Evolutionary conservation across 208 protist species (phyloP).

Genomic region (Herpetomonas tarakana): DNA sequence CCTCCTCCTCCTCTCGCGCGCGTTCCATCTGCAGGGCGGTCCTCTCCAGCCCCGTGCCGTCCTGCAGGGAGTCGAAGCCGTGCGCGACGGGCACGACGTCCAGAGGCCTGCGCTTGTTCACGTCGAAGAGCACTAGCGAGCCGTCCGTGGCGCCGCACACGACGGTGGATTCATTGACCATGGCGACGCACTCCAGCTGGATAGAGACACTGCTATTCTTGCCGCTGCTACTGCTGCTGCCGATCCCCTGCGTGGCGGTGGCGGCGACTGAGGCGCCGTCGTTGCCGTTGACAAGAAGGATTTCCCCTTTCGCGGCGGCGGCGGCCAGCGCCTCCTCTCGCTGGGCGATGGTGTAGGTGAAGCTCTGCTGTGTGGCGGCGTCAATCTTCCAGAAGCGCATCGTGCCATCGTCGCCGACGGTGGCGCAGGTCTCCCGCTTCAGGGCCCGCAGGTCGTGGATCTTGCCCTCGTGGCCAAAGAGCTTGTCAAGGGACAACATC

Average conservation of each 20-base stretch:
- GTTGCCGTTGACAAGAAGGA: not conserved
- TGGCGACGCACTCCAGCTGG: slow-evolving; percentile 68
- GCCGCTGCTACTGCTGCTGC: not conserved
- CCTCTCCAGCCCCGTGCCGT: slow-evolving; percentile 86
- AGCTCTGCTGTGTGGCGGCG: slow-evolving; percentile 80
- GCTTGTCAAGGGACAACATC: slow-evolving; percentile 82
- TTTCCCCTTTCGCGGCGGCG: slow-evolving; percentile 2
- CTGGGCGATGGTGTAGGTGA: slow-evolving; percentile 27
- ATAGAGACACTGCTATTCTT: slow-evolving; percentile 21
- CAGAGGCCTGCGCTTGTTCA: slow-evolving; percentile 71
- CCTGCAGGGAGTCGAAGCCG: slow-evolving; percentile 71
- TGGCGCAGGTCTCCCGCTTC: slow-evolving; percentile 66
- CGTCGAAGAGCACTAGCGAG: slow-evolving; percentile 83
- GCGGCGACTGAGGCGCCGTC: too few relatives aligned
- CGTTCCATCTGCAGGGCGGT: slow-evolving; percentile 28
- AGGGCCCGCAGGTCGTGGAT: slow-evolving; percentile 61
- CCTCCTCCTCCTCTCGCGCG: slow-evolving; percentile 13
- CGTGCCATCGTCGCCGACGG: slow-evolving; percentile 81
- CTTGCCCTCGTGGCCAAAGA: slow-evolving; percentile 82
- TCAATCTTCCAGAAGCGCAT: slow-evolving; percentile 91
- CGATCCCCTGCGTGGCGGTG: not conserved
- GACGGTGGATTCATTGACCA: slow-evolving; percentile 79
- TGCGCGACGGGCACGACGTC: slow-evolving; percentile 60
- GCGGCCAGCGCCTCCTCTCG: slow-evolving; percentile 15
- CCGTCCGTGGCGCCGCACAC: slow-evolving; percentile 69